phyloP scores from a whole-genome alignment of 2,329 filamentous ascomycete genomes.

The Zalaria sp. region DNA sequence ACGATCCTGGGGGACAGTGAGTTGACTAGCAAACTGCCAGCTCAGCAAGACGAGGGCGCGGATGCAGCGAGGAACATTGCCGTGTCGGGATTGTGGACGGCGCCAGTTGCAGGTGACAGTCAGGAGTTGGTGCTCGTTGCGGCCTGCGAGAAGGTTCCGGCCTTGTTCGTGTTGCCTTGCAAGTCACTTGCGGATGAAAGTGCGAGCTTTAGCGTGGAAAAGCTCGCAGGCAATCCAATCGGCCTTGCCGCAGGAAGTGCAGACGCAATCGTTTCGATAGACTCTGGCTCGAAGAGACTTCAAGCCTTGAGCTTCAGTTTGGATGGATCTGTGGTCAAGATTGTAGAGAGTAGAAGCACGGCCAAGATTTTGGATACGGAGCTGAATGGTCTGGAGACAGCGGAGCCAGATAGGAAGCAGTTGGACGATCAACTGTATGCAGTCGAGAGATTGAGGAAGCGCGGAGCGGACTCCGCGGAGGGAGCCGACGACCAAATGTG shows the following conservation, averaged over 20 bases:
- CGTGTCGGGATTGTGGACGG: constrained; percentile 38
- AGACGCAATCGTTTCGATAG: constrained; percentile 8
- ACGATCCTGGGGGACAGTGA: too few species aligned
- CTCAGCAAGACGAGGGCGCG: too few species aligned
- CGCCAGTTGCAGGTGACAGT: constrained; percentile 5
- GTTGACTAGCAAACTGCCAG: too few species aligned
- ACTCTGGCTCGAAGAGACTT: background rate
- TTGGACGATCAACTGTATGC: constrained; percentile 32
- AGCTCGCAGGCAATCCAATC: constrained; percentile 30
- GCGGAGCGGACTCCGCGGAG: constrained; percentile 13
- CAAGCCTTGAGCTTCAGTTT: background rate
- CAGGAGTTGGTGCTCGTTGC: constrained; percentile 17
- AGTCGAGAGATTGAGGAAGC: constrained; percentile 35
- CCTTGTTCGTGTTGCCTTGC: constrained; percentile 46
- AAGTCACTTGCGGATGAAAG: background rate
- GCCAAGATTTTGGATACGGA: background rate
- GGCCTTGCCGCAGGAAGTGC: constrained; percentile 39
- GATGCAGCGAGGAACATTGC: constrained; percentile 20
- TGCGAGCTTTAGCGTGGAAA: constrained; percentile 4
- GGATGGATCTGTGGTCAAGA: background rate
- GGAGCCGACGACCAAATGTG: background rate
- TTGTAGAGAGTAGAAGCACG: background rate
- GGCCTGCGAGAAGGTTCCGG: constrained; percentile 35
- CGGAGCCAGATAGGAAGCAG: constrained; percentile 19
- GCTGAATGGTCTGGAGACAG: constrained; percentile 9